Conservation (phyloP, 148 eudicot genomes). For the Pouteria glomerata region DNA sequence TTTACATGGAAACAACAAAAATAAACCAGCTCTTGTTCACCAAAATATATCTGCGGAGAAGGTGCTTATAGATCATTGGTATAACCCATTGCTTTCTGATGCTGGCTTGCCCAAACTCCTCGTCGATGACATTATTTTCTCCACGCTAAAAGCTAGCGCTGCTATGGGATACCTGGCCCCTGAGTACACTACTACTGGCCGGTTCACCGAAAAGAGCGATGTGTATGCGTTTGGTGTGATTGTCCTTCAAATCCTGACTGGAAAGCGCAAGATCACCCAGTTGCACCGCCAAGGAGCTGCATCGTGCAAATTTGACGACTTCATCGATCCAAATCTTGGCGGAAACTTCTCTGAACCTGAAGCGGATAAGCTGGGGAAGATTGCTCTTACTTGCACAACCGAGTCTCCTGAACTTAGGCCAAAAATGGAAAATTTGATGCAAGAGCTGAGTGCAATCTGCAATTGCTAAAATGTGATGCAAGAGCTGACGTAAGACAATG, state of each 20-base stretch:
- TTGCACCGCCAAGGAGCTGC: constrained; percentile 49
- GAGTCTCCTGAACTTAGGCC: constrained; percentile 75
- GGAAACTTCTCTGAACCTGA: constrained; percentile 59
- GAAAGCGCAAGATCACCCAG: constrained; percentile 44
- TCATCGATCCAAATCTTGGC: constrained; percentile 55
- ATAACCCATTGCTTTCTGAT: constrained; percentile 65
- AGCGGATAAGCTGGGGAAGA: constrained; percentile 55
- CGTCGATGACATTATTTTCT: constrained; percentile 73
- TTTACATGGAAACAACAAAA: constrained; percentile 53
- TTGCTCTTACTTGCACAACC: constrained; percentile 73
- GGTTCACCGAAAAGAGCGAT: constrained; percentile 88
- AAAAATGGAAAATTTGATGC: constrained; percentile 37
- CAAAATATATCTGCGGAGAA: constrained; percentile 88
- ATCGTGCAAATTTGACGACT: constrained; percentile 41
- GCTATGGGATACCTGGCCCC: constrained; percentile 99
- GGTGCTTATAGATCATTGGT: constrained; percentile 62
- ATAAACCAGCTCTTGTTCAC: constrained; percentile 72
- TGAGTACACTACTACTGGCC: constrained; percentile 85
- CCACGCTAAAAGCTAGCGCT: constrained; percentile 83
- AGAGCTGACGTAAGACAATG: not conserved
- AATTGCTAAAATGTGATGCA: constrained; percentile 2
- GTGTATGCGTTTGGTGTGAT: constrained; percentile 79
- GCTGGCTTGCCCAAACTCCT: constrained; percentile 80
- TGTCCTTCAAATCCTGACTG: constrained; percentile 71
- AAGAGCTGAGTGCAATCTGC: constrained; percentile 48